A percentile compares a stretch with the other conserved stretches of the same genome.
Conservation (phyloP, 371 early-diverging fungal species). For the Saksenaea vasiformis region DNA sequence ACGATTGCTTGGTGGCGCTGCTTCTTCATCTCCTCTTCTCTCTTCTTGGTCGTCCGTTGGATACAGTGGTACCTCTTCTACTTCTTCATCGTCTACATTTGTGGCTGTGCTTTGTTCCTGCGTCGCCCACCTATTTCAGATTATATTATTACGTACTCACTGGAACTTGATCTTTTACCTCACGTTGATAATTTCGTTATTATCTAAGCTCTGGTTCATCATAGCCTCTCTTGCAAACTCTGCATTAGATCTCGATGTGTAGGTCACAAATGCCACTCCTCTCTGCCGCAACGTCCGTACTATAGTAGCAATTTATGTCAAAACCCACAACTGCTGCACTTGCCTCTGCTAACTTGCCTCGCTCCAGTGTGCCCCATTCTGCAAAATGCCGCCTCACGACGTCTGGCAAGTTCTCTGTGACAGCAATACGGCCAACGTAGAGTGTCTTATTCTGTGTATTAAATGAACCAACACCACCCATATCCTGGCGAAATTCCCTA, state of each 20-base stretch:
- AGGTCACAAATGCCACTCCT: constrained; percentile 84
- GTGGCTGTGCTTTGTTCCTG: constrained; percentile 78
- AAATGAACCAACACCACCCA: constrained; percentile 89
- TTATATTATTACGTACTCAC: neutral
- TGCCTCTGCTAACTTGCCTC: constrained; percentile 43
- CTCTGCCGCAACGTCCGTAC: constrained; percentile 64
- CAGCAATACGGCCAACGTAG: constrained; percentile 77
- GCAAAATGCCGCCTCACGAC: constrained; percentile 71
- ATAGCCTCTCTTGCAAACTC: constrained; percentile 93
- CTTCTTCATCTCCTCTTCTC: constrained; percentile 20
- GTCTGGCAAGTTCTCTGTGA: constrained; percentile 58
- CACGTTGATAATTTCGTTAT: constrained; percentile 57
- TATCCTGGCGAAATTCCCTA: constrained; percentile 82
- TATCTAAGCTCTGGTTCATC: constrained; percentile 80
- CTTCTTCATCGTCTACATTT: constrained; percentile 41
- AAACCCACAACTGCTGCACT: neutral
- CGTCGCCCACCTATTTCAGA: constrained; percentile 70
- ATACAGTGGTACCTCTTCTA: neutral
- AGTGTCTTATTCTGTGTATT: constrained; percentile 72
- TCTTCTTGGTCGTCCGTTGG: neutral
- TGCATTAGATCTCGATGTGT: constrained; percentile 67
- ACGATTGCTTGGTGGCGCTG: constrained; percentile 41
- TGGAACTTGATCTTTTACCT: constrained; percentile 16
- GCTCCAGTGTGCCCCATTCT: constrained; percentile 80
- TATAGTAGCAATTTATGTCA: constrained; percentile 8